These are phyloP conservation scores for Pseudogymnoascus sp. DNA, from an alignment of 2,329 filamentous ascomycete genomes.

Conservation along the genomic window DNA sequence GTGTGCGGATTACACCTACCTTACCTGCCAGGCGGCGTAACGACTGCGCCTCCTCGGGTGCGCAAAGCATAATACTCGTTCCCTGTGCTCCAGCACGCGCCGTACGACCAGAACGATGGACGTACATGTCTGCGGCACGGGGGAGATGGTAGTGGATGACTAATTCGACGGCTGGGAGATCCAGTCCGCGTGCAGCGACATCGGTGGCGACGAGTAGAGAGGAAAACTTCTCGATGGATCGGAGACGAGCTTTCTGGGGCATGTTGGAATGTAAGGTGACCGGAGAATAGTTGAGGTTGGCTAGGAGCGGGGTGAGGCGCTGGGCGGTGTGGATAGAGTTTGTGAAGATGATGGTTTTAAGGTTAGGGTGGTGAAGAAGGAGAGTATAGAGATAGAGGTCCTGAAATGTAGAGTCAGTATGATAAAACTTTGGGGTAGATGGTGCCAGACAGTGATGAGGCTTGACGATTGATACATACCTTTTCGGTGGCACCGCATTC, in stretches of 20 bases:
- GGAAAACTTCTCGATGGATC: slow-evolving; percentile 79
- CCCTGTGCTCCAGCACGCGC: slow-evolving; percentile 73
- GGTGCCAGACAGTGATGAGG: background rate
- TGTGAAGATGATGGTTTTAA: slow-evolving; percentile 81
- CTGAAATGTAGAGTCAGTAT: slow-evolving; percentile 31
- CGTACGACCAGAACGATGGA: slow-evolving; percentile 90
- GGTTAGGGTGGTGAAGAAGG: slow-evolving; percentile 70
- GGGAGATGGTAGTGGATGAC: slow-evolving; percentile 95
- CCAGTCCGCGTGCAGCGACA: slow-evolving; percentile 85
- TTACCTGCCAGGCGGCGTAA: slow-evolving; percentile 79
- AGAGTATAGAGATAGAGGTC: slow-evolving; percentile 90
- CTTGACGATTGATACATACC: slow-evolving; percentile 35
- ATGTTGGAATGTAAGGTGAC: slow-evolving; percentile 85
- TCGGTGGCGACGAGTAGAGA: slow-evolving; percentile 82
- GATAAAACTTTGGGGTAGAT: background rate
- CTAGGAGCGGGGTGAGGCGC: slow-evolving; percentile 73
- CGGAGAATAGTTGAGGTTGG: slow-evolving; percentile 69
- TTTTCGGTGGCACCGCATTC: slow-evolving; percentile 94
- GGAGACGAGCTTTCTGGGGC: slow-evolving; percentile 90
- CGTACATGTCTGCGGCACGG: slow-evolving; percentile 83
- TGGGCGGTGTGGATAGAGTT: slow-evolving; percentile 93
- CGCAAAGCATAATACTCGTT: slow-evolving; percentile 78
- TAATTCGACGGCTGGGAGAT: slow-evolving; percentile 82
- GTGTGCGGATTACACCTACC: slow-evolving; percentile 70
- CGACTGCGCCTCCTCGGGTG: slow-evolving; percentile 80